Evolutionary conservation across 306 rosid genomes (phyloP).

Genomic region (Ziziphus jujuba): DNA sequence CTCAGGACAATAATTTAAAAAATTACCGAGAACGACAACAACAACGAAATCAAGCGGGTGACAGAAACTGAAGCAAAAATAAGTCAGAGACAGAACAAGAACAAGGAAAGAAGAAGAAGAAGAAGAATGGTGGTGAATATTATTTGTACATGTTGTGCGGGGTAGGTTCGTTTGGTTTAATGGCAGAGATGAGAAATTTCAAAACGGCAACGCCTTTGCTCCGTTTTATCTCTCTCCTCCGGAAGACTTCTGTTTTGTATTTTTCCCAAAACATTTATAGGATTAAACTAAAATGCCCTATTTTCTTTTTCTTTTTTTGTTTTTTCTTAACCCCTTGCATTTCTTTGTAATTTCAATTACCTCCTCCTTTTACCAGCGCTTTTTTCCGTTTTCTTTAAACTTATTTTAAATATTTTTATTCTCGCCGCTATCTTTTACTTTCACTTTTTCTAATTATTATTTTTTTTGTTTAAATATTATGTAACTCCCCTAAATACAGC

Average conservation of each 20-base stretch:
- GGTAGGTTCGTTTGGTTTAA: neutral
- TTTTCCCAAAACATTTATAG: neutral
- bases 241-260: neutral
- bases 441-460: too few species aligned
- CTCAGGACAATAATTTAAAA: slow-evolving; percentile 17
- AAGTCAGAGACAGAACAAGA: too few species aligned
- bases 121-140: slow-evolving; percentile 6
- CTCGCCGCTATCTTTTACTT: too few species aligned
- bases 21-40: neutral
- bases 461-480: too few species aligned
- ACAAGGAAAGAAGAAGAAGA: neutral
- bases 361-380: too few species aligned
- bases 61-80: neutral
- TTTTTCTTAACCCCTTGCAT: neutral
- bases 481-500: too few species aligned
- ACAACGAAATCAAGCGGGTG: neutral
- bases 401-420: too few species aligned
- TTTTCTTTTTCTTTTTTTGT: too few species aligned
- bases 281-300: neutral
- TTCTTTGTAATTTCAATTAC: too few species aligned
- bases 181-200: neutral
- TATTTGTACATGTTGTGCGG: neutral
- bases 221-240: neutral
- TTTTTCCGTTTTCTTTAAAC: too few species aligned
- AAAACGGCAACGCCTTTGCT: slow-evolving; percentile 23